Base-by-base conservation (phyloP, 768 basidiomycete species). In the Tylopilus sp. region DNA sequence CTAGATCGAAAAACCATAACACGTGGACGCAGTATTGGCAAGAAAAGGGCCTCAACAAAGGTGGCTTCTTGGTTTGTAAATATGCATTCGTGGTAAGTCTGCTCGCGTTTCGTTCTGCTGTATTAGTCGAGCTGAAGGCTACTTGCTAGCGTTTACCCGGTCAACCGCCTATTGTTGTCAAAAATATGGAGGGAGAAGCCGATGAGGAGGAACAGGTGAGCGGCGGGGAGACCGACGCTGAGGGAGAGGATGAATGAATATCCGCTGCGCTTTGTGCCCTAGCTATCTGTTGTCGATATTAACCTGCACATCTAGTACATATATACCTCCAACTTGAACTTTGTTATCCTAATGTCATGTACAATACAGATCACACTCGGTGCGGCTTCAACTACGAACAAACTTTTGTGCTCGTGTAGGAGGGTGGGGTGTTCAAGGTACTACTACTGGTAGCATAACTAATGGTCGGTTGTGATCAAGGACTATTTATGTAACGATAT, bases 1-100 rank as follows among this genome's bases (percentile, higher is more conserved):
- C 1, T 11, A 7, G 34, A 30, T 4, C 13, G 11, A n/a, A 22
- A 17, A 14, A n/a, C 34, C 26, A 19, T 14, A 46, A 29, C 17
- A 11, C 4, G 22, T 49, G 17, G 10, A 8, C 31, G 8, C 57
- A 89, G 84, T 85, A 83, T 5, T 92, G 88, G 89, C 78, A 78
- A 68, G 89, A 86, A 57, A 74, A 72, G 54, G 92, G 93, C 0
- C 64, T 86, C 37, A 86, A 87, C 59, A 67, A 76, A 0, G 75
- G 82, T 34, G 88, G 89, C 1, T 86, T 80, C 64, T 73, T 84
- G 31, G 91, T 97, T 24, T 96, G 93, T 74, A 89, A 92, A 66
- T 94, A 81, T 62, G 83, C 85, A 0, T 89, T 97, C 67, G 84
- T 87, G 72, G 90, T 91, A 48, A 53, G 77, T 62, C 2, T 33